Conservation (phyloP, 2,329 filamentous ascomycete genomes). For the Magnaporthiopsis poae region DNA sequence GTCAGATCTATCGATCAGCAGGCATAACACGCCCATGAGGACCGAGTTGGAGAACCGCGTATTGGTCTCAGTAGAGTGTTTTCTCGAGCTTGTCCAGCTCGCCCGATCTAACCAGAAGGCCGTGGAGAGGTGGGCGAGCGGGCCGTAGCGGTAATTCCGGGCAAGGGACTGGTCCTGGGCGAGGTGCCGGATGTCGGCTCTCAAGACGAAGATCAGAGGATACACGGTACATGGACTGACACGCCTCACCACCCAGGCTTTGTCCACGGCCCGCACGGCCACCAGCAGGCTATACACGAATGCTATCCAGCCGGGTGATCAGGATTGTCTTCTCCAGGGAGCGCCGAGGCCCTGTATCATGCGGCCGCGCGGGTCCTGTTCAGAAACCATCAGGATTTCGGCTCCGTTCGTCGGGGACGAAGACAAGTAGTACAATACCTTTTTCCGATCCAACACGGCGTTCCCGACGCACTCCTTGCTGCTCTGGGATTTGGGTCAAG, state of each 20-base stretch:
- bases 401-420: too few species aligned
- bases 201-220: not conserved
- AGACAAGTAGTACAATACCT: too few species aligned
- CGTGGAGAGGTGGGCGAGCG: not conserved
- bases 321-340: too few species aligned
- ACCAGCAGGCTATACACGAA: not conserved
- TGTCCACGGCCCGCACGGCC: too few species aligned
- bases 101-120: not conserved
- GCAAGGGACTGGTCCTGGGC: not conserved
- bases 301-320: too few species aligned
- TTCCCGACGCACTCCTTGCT: too few species aligned
- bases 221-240: not conserved
- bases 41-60: too few species aligned
- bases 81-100: not conserved
- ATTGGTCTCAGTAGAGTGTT: not conserved
- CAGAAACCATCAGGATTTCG: not conserved
- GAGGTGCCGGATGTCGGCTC: not conserved
- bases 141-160: not conserved
- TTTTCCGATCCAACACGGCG: too few species aligned
- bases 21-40: constrained; percentile 29
- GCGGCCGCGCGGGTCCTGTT: too few species aligned
- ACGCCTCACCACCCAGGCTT: too few species aligned
- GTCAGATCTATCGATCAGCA: constrained; percentile 39
- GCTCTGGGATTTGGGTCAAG: too few species aligned
- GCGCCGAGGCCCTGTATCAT: not conserved